A percentile compares a stretch with the other conserved stretches of the same genome.
These are phyloP conservation scores for Annulohypoxylon stygium DNA, from an alignment of 495 filamentous ascomycete genomes.

Conservation along the genomic window DNA sequence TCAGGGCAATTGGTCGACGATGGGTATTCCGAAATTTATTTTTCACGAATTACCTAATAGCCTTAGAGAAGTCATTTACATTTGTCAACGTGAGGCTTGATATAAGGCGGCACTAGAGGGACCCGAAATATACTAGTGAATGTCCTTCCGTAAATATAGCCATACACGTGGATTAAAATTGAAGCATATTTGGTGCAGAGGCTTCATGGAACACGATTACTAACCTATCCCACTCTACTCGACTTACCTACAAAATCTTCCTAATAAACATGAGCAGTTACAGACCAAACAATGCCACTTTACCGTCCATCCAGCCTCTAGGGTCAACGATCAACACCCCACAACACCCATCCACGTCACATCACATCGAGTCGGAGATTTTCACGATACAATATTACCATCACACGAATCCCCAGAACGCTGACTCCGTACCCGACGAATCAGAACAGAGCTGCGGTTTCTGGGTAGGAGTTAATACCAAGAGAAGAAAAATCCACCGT, in stretches of 20 bases:
- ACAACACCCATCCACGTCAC: constrained; percentile 4
- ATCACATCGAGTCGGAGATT: constrained; percentile 7
- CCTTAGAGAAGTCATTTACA: too few species aligned
- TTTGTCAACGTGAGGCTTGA: too few species aligned
- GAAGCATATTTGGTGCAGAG: too few species aligned
- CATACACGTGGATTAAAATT: too few species aligned
- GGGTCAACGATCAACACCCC: background rate
- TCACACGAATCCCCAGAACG: background rate
- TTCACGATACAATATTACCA: constrained; percentile 10
- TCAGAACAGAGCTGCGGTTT: background rate
- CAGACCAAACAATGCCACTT: background rate
- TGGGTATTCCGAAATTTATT: too few species aligned
- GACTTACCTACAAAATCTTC: background rate
- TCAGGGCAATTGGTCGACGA: too few species aligned
- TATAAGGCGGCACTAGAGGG: too few species aligned
- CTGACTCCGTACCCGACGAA: background rate
- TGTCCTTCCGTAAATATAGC: background rate
- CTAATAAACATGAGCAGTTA: background rate
- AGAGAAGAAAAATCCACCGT: constrained; percentile 12
- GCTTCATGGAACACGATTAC: too few species aligned
- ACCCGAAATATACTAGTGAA: background rate
- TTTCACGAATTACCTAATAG: too few species aligned
- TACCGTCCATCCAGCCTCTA: background rate
- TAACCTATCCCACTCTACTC: background rate
- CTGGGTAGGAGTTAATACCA: background rate